Evolutionary conservation across 768 basidiomycete species (phyloP).

Genomic region (Auricularia sp.): DNA sequence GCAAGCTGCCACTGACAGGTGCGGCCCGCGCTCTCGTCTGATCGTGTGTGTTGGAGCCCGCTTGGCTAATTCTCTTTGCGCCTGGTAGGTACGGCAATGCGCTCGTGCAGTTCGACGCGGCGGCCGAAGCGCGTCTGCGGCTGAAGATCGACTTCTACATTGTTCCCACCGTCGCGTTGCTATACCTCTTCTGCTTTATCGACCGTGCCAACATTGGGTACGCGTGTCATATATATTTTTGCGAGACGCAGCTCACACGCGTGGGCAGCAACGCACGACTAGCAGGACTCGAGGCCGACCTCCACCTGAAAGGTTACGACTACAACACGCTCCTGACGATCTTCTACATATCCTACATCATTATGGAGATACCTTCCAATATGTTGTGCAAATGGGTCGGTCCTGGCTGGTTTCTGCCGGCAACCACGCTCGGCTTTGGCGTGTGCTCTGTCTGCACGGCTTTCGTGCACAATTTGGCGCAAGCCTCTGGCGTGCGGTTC

Average conservation of each 20-base stretch:
- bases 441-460: background rate
- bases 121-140: background rate
- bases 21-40: too few species aligned
- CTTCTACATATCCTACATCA: background rate
- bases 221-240: background rate
- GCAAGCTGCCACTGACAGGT: too few species aligned
- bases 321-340: background rate
- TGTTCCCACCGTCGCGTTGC: background rate
- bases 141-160: conserved; percentile 1
- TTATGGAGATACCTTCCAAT: background rate
- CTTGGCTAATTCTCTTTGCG: too few species aligned
- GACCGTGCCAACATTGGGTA: background rate
- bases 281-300: background rate
- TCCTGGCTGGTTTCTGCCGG: background rate
- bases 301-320: background rate
- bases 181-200: background rate
- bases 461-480: background rate
- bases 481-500: background rate
- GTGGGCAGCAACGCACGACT: background rate
- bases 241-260: background rate
- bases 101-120: background rate
- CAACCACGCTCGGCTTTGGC: background rate
- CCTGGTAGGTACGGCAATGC: too few species aligned
- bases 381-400: background rate
- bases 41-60: too few species aligned